Conservation (phyloP, 2,329 filamentous ascomycete species). For the Clonostachys rosea region DNA sequence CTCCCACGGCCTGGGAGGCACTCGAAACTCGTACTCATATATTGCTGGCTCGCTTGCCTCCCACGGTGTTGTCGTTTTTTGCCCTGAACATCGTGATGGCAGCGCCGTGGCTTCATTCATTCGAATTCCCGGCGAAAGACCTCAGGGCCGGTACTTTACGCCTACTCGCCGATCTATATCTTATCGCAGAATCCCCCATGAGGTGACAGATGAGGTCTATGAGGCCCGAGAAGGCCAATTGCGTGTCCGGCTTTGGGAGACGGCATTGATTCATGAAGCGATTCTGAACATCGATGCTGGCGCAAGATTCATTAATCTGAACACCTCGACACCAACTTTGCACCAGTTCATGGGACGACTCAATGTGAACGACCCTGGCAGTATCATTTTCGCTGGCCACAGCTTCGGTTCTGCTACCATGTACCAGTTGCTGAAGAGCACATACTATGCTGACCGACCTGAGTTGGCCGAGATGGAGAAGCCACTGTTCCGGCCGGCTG, state of each 20-base stretch:
- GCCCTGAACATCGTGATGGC: conserved; percentile 79
- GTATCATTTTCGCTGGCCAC: conserved; percentile 73
- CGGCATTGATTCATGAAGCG: conserved; percentile 66
- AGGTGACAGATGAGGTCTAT: conserved; percentile 60
- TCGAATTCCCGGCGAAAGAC: conserved; percentile 47
- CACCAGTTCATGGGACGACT: conserved; percentile 56
- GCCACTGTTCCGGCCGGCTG: conserved; percentile 57
- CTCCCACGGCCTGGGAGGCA: conserved; percentile 79
- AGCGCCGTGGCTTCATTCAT: conserved; percentile 73
- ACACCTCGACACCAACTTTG: conserved; percentile 44
- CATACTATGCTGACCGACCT: conserved; percentile 58
- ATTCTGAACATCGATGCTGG: conserved; percentile 62
- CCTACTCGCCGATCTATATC: conserved; percentile 27
- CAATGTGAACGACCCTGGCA: conserved; percentile 66
- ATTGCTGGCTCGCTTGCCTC: conserved; percentile 74
- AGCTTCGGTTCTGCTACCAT: conserved; percentile 75
- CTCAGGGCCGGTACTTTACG: conserved; percentile 20
- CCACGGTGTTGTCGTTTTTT: conserved; percentile 75
- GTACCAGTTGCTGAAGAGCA: conserved; percentile 74
- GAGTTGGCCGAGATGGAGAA: conserved; percentile 40
- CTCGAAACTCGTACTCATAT: conserved; percentile 81
- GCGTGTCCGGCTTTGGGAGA: conserved; percentile 72
- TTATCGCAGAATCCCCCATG: conserved; percentile 55
- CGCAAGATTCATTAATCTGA: conserved; percentile 43
- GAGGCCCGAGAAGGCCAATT: conserved; percentile 66